phyloP scores from a whole-genome alignment of 2,329 filamentous ascomycete genomes.

The Pseudogymnoascus sp. region DNA sequence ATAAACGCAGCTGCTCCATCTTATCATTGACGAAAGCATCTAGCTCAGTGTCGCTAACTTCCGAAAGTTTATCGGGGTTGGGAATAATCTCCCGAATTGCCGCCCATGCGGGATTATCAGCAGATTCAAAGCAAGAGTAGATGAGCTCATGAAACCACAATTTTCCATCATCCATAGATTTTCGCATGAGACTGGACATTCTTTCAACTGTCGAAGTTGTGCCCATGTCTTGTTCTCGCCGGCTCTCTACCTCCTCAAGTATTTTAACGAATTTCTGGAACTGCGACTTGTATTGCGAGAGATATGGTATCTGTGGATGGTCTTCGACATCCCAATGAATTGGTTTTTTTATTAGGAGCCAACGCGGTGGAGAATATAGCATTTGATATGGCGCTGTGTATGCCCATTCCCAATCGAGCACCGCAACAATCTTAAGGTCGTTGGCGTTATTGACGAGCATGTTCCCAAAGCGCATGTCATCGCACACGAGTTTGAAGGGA shows the following conservation, averaged over 20 bases:
- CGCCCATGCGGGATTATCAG: conserved; percentile 1
- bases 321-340: conserved; percentile 8
- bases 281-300: background rate
- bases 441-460: conserved; percentile 30
- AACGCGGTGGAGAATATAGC: conserved; percentile 32
- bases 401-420: conserved; percentile 33
- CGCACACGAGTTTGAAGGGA: conserved; percentile 33
- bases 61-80: background rate
- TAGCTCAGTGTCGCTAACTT: background rate
- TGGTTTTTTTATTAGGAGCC: conserved; percentile 22
- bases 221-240: background rate
- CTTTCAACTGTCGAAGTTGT: background rate
- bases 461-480: conserved; percentile 32
- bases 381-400: conserved; percentile 32
- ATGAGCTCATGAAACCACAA: conserved; percentile 14
- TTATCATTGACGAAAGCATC: background rate
- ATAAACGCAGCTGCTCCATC: background rate
- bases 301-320: background rate
- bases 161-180: conserved; percentile 14
- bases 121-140: conserved; percentile 12
- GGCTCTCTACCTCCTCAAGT: background rate
- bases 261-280: background rate
- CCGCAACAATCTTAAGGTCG: conserved; percentile 30
- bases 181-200: conserved; percentile 12
- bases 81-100: background rate